Base-by-base conservation (phyloP, 2,329 filamentous ascomycete genomes). In the Ophiocordyceps sinensis region DNA sequence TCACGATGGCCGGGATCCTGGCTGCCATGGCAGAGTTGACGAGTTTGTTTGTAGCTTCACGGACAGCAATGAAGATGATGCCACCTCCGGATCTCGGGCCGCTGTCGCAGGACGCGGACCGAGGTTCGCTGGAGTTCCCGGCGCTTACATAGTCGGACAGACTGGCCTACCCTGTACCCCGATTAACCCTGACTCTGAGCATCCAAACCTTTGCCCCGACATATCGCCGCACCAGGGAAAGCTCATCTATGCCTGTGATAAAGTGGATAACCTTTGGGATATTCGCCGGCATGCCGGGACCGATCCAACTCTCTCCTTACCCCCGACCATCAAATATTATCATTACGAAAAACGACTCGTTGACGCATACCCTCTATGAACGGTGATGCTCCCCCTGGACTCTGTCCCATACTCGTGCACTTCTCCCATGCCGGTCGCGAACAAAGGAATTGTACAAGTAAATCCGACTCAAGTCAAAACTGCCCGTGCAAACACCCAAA, bases 1-100 rank as follows among this genome's bases (percentile, higher is more conserved):
- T 28, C 14, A 61, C 58, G 42, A 61, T 48, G 41, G 51, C 51
- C 43, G 58, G 58, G 41, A 61, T 61, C 44, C 46, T 51, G 38
- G 53, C 51, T 34, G 58, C 50, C 58, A 61, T 61, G 41, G 32
- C 47, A 43, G 13, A 14, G 19, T 11, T 6, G n/a, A 36, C n/a
- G 13, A 32, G 5, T 5, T 5, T 13, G n/a, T 7, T 14, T 6
- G 30, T 32, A 32, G 30, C 8, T 32, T 32, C 12, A 14, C 30
- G 4, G 30, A 32, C 13, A 5, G n/a, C 12, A 7, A 15, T 6
- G 13, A 8, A 39, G 26, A 14, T 4, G 19, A 19, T 19, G 19
- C 32, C 14, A 9, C 15, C 34, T 36, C 15, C 34, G 11, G 2
- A 4, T 14, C 14, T 17, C 35, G 35, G 35, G 35, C 19, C 19